Percentiles rank a stretch among this genome's conserved stretches.
phyloP scores from a whole-genome alignment of 208 protist genomes.

The Leishmania tarentolae region DNA sequence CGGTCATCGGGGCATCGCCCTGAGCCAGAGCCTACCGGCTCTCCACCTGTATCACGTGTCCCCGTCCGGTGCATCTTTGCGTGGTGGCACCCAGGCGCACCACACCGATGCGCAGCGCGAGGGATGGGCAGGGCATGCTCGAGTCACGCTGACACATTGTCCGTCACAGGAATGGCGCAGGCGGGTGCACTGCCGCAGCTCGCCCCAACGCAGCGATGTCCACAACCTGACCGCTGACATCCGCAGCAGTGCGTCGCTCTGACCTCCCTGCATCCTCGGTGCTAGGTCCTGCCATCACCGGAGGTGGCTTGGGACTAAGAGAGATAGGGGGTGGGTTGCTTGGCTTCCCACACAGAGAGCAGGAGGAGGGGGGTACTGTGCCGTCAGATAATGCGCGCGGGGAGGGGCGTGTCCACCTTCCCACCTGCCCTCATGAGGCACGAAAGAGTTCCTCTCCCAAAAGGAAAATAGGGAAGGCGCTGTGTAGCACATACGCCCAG shows the following conservation, averaged over 20 bases:
- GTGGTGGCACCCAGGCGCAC: too few relatives aligned
- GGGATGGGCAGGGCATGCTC: neutral
- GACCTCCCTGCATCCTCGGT: neutral
- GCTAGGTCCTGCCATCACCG: neutral
- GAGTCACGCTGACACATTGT: neutral
- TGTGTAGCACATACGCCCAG: neutral
- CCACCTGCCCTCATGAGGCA: neutral
- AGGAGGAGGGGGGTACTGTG: neutral
- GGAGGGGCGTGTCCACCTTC: neutral
- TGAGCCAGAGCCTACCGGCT: neutral
- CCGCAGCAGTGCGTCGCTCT: neutral
- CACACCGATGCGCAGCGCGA: neutral
- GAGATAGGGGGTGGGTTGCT: neutral
- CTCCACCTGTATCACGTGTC: neutral
- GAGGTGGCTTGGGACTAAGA: neutral
- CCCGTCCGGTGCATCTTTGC: neutral
- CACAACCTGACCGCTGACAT: neutral
- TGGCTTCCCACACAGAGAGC: neutral
- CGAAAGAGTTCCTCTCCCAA: neutral
- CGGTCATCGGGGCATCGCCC: neutral
- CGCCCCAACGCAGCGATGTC: neutral
- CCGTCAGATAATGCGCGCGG: neutral
- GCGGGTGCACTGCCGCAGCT: neutral
- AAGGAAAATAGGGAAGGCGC: neutral
- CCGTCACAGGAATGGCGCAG: neutral